phyloP scores from a whole-genome alignment of 2,329 filamentous ascomycete species.

The Leptographium procerum region DNA sequence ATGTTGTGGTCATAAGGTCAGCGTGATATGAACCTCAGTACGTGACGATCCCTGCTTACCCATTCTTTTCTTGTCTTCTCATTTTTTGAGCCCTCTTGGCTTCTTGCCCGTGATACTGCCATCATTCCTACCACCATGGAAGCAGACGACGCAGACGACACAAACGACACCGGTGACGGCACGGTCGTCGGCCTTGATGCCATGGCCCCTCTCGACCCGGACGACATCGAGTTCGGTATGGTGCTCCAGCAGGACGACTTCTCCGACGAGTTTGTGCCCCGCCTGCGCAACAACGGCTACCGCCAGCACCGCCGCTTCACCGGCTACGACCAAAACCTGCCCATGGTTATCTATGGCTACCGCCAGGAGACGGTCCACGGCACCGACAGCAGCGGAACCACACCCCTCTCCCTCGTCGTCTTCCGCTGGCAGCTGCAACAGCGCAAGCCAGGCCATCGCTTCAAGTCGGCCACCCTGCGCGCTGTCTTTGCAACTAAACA shows the following conservation, averaged over 20 bases:
- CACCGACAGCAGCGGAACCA: neutral
- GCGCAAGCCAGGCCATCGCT: neutral
- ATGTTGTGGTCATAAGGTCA: no score
- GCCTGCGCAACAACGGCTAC: neutral
- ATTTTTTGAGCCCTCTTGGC: no score
- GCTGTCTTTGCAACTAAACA: neutral
- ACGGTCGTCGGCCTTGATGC: no score
- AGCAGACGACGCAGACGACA: no score
- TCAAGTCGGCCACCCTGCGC: neutral
- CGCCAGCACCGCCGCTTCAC: slow-evolving; percentile 1
- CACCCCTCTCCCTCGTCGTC: neutral
- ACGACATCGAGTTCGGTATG: neutral
- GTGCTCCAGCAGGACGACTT: neutral
- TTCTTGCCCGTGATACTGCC: no score
- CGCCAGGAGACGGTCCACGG: neutral
- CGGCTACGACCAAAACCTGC: neutral
- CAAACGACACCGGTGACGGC: no score
- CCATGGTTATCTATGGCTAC: neutral
- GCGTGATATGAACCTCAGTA: no score
- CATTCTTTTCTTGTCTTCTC: no score
- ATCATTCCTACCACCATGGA: no score
- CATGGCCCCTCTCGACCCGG: neutral
- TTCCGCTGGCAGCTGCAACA: neutral
- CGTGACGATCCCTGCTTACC: no score
- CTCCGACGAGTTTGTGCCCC: neutral